A percentile compares a stretch with the other conserved stretches of the same genome.
phyloP scores from a whole-genome alignment of 2,329 filamentous ascomycete species.

The Zymoseptoria brevis region DNA sequence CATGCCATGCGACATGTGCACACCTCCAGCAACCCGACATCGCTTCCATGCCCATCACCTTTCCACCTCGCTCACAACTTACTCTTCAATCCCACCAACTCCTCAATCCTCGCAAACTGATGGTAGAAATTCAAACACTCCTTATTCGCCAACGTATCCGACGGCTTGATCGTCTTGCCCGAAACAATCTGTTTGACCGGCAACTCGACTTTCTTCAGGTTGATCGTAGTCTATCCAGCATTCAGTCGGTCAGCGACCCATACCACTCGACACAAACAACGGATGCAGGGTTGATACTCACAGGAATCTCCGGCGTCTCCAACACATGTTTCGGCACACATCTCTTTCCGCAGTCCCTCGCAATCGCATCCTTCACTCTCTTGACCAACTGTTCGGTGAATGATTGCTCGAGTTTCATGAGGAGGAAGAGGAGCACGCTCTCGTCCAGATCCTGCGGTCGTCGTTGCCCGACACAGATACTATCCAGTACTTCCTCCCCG shows the following conservation, averaged over 20 bases:
- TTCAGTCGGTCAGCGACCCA: too few relatives aligned
- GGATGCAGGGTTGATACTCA: slow-evolving; percentile 43
- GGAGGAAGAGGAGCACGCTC: slow-evolving; percentile 51
- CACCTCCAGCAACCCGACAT: neutral
- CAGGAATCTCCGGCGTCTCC: slow-evolving; percentile 72
- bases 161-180: slow-evolving; percentile 64
- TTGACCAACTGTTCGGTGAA: slow-evolving; percentile 50
- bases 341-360: slow-evolving; percentile 57
- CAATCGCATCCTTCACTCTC: slow-evolving; percentile 58
- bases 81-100: slow-evolving; percentile 42
- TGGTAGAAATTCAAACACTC: slow-evolving; percentile 71
- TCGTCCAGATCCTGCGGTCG: slow-evolving; percentile 53
- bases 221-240: slow-evolving; percentile 66
- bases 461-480: slow-evolving; percentile 72
- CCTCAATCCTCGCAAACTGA: slow-evolving; percentile 65
- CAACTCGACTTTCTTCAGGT: slow-evolving; percentile 77
- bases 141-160: slow-evolving; percentile 69
- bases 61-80: slow-evolving; percentile 37
- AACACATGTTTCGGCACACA: slow-evolving; percentile 75
- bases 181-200: slow-evolving; percentile 79
- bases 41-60: neutral
- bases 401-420: slow-evolving; percentile 50
- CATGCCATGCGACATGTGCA: too few relatives aligned
- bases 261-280: too few relatives aligned
- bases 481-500: slow-evolving; percentile 55